Percentiles rank a stretch among this genome's conserved stretches.
Conservation (phyloP, 2,329 filamentous ascomycete species). For the Fusarium gaditjirri region DNA sequence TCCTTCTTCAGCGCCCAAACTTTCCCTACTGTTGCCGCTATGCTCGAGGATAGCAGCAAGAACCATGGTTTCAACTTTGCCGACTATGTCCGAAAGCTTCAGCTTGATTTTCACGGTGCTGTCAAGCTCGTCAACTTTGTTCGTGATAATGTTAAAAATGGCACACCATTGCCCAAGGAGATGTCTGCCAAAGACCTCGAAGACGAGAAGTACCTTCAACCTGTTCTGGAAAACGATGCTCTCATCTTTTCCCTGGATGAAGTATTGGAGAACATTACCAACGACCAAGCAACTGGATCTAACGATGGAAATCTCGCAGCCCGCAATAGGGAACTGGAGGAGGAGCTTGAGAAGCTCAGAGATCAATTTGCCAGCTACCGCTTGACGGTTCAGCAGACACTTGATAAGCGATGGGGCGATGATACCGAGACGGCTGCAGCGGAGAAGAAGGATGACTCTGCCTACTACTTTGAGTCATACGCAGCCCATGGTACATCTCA, state of each 20-base stretch:
- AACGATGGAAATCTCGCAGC: slow-evolving; percentile 51
- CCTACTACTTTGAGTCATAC: slow-evolving; percentile 70
- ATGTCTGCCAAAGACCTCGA: slow-evolving; percentile 72
- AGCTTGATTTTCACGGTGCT: slow-evolving; percentile 76
- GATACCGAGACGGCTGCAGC: slow-evolving; percentile 56
- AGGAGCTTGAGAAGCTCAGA: slow-evolving; percentile 68
- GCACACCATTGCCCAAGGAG: slow-evolving; percentile 61
- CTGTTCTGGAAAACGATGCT: slow-evolving; percentile 88
- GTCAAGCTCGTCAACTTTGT: slow-evolving; percentile 82
- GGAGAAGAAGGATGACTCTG: slow-evolving; percentile 49
- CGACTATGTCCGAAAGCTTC: slow-evolving; percentile 64
- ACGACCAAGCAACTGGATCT: slow-evolving; percentile 57
- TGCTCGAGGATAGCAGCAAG: slow-evolving; percentile 76
- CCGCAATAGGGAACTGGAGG: slow-evolving; percentile 67
- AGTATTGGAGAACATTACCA: slow-evolving; percentile 56
- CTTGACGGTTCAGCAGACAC: slow-evolving; percentile 71
- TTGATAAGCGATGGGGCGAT: slow-evolving; percentile 72
- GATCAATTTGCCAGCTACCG: slow-evolving; percentile 74
- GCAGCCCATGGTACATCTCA: slow-evolving; percentile 64
- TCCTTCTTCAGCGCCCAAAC: slow-evolving; percentile 75
- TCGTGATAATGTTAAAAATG: slow-evolving; percentile 58
- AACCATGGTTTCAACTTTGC: slow-evolving; percentile 75
- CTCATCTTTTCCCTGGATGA: slow-evolving; percentile 90
- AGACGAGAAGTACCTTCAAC: slow-evolving; percentile 85
- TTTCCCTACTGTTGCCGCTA: slow-evolving; percentile 71